phyloP scores from a whole-genome alignment of 176 grass and related monocot species.

The Oryza nivara region DNA sequence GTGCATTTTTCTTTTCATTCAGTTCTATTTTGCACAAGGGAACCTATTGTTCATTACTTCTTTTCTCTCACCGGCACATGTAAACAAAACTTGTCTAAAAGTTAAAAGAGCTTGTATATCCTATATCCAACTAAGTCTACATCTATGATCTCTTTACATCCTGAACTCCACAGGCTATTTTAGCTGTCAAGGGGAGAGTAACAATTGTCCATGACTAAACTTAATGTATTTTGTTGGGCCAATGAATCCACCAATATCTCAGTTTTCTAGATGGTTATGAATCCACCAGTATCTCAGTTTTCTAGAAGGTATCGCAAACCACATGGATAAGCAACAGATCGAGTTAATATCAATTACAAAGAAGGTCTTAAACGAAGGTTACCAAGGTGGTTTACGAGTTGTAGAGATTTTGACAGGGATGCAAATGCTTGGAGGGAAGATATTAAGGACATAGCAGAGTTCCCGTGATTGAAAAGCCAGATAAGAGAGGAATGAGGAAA shows the following conservation, averaged over 20 bases:
- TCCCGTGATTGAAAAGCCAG: background rate
- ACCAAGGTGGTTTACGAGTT: background rate
- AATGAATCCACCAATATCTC: background rate
- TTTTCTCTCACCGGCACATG: background rate
- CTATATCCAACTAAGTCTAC: background rate
- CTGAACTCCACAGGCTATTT: background rate
- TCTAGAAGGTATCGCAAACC: background rate
- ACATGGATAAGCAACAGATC: background rate
- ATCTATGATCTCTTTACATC: background rate
- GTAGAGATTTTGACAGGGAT: background rate
- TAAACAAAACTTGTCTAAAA: background rate
- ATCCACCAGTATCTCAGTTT: background rate
- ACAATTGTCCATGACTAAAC: background rate
- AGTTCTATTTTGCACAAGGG: background rate
- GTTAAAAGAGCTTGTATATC: background rate
- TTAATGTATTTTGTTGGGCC: background rate
- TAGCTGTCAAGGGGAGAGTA: background rate
- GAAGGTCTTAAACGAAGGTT: background rate
- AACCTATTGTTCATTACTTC: background rate
- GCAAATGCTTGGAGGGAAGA: background rate
- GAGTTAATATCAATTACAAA: background rate
- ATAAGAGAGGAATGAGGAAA: background rate
- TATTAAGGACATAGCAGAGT: background rate
- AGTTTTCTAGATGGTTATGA: background rate
- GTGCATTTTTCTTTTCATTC: background rate